Conservation (phyloP, 23 red algal genomes). For the Gracilaria domingensis region DNA sequence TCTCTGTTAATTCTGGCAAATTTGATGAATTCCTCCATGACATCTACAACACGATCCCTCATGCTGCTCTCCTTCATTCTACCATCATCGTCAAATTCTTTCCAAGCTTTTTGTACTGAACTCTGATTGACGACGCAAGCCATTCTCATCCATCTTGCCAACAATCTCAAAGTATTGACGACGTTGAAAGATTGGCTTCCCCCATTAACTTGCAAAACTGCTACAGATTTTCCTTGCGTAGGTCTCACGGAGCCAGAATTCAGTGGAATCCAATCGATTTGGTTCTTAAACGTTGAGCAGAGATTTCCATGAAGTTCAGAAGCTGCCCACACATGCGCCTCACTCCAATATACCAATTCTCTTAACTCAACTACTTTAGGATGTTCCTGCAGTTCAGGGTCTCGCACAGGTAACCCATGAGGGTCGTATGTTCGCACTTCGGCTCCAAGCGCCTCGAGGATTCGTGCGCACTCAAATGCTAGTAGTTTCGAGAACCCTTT, state of each 20-base stretch:
- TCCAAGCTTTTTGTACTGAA: constrained; percentile 81
- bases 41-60: constrained; percentile 85
- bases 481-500: constrained; percentile 64
- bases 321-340: constrained; percentile 83
- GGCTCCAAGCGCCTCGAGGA: constrained; percentile 61
- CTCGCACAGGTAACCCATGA: constrained; percentile 68
- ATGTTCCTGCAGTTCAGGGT: constrained; percentile 72
- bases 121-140: constrained; percentile 77
- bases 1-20: constrained; percentile 64
- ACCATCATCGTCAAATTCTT: constrained; percentile 83
- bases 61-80: constrained; percentile 76
- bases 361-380: constrained; percentile 83
- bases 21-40: constrained; percentile 83
- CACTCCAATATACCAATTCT: constrained; percentile 70
- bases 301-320: constrained; percentile 83
- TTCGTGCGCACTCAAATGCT: constrained; percentile 76
- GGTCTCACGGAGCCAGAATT: constrained; percentile 80
- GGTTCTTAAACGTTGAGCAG: constrained; percentile 80
- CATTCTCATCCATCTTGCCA: constrained; percentile 92
- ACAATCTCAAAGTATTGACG: constrained; percentile 81
- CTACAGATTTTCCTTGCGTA: constrained; percentile 74
- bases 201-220: constrained; percentile 79
- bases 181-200: constrained; percentile 75
- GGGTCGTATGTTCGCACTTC: constrained; percentile 77
- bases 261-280: constrained; percentile 86